phyloP scores from a whole-genome alignment of 192 early-diverging fungal species.

The Backusella psychrophila region DNA sequence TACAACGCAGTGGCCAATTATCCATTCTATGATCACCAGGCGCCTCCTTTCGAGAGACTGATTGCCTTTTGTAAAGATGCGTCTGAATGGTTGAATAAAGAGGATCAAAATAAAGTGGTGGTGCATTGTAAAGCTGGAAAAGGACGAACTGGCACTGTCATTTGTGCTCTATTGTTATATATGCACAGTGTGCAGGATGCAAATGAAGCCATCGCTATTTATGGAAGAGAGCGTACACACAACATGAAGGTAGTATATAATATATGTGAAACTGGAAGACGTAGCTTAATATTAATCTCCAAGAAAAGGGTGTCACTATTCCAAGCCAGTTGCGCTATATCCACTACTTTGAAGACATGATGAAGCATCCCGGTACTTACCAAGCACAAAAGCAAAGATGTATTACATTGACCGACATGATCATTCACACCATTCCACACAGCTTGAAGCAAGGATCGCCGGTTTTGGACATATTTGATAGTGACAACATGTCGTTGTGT shows the following conservation, averaged over 20 bases:
- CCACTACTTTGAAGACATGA: slow-evolving; percentile 43
- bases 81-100: slow-evolving; percentile 39
- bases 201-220: slow-evolving; percentile 43
- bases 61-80: slow-evolving; percentile 51
- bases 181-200: slow-evolving; percentile 29
- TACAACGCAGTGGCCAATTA: slow-evolving; percentile 37
- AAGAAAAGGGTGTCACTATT: slow-evolving; percentile 50
- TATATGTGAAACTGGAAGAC: not conserved
- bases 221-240: slow-evolving; percentile 42
- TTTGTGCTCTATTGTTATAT: slow-evolving; percentile 47
- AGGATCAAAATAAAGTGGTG: slow-evolving; percentile 44
- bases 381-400: slow-evolving; percentile 5
- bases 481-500: not conserved
- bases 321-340: slow-evolving; percentile 58
- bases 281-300: not conserved
- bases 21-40: slow-evolving; percentile 55
- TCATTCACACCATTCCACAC: slow-evolving; percentile 16
- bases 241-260: slow-evolving; percentile 38
- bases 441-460: not conserved
- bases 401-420: slow-evolving; percentile 26
- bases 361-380: slow-evolving; percentile 27
- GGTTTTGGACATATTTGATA: not conserved
- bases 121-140: slow-evolving; percentile 71
- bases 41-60: slow-evolving; percentile 49
- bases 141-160: slow-evolving; percentile 60